Evolutionary conservation across 2,329 filamentous ascomycete genomes (phyloP).

Genomic region (Exophiala sideris): DNA sequence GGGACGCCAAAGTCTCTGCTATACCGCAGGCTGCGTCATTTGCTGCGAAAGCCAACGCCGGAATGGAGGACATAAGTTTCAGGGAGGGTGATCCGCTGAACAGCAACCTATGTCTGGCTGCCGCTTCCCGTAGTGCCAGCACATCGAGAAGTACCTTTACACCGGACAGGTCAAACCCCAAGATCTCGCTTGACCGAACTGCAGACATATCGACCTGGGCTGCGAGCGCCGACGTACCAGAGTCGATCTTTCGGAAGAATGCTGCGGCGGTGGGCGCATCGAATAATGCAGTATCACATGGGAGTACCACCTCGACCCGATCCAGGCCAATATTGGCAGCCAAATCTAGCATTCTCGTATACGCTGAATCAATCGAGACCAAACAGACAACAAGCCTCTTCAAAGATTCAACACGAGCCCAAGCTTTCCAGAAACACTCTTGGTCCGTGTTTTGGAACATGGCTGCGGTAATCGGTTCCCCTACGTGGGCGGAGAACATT

Average conservation of each 20-base stretch:
- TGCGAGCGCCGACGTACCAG: not conserved
- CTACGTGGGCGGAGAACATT: slow-evolving; percentile 8
- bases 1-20: not conserved
- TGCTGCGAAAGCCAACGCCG: not conserved
- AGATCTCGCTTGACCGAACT: not conserved
- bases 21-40: slow-evolving; percentile 1
- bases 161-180: not conserved
- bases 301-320: slow-evolving; percentile 3
- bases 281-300: slow-evolving; percentile 7
- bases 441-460: not conserved
- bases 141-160: not conserved
- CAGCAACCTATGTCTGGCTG: not conserved
- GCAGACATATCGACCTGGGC: not conserved
- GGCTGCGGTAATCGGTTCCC: not conserved
- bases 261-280: not conserved
- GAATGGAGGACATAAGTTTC: not conserved
- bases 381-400: slow-evolving; percentile 7
- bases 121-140: not conserved
- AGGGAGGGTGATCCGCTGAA: not conserved
- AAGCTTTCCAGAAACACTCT: slow-evolving; percentile 2
- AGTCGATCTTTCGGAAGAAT: not conserved
- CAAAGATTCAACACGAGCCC: slow-evolving; percentile 8
- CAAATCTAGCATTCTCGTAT: slow-evolving; percentile 3
- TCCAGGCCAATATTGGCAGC: slow-evolving; percentile 8
- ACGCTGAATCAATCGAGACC: slow-evolving; percentile 9